Percentiles rank a stretch among this genome's conserved stretches.
Evolutionary conservation across 139 green algal genomes (phyloP).

Genomic region (Chlamydomonas urium): DNA sequence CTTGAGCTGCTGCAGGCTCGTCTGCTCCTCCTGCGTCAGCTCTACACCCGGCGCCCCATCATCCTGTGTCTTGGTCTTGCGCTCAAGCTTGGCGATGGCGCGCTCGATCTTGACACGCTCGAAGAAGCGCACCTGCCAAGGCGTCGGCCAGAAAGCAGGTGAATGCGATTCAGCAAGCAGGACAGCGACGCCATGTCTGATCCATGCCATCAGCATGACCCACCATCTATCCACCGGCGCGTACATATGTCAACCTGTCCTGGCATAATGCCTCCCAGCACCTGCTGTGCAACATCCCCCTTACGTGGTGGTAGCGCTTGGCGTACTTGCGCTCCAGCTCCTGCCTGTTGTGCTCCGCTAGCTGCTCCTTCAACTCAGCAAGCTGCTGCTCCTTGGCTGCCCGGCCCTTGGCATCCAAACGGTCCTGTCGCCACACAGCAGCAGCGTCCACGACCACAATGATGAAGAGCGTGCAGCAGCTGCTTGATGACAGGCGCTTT

Average conservation of each 20-base stretch:
- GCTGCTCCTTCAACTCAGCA: constrained; percentile 39
- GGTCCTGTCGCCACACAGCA: constrained; percentile 27
- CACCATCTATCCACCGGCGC: not conserved
- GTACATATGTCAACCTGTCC: not conserved
- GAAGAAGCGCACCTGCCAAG: constrained; percentile 75
- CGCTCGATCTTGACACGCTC: constrained; percentile 83
- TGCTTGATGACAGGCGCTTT: too few species aligned
- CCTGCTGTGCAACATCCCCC: not conserved
- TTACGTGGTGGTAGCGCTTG: constrained; percentile 72
- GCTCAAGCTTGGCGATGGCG: constrained; percentile 47
- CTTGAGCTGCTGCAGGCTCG: constrained; percentile 31
- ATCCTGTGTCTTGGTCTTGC: not conserved
- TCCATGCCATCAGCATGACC: not conserved
- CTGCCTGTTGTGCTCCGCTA: constrained; percentile 23
- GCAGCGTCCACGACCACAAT: too few species aligned
- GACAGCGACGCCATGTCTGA: not conserved
- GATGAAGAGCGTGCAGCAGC: too few species aligned
- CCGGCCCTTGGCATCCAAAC: constrained; percentile 39
- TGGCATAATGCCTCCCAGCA: not conserved
- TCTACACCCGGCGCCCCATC: not conserved
- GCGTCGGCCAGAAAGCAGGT: not conserved
- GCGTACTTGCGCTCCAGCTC: constrained; percentile 63
- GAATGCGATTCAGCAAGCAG: not conserved
- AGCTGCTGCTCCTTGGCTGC: constrained; percentile 56
- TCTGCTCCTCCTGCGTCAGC: constrained; percentile 9